Percentiles rank a stretch among this genome's conserved stretches.
phyloP scores from a whole-genome alignment of 1,284 basidiomycete species.

The Filobasidium uniguttulatum region DNA sequence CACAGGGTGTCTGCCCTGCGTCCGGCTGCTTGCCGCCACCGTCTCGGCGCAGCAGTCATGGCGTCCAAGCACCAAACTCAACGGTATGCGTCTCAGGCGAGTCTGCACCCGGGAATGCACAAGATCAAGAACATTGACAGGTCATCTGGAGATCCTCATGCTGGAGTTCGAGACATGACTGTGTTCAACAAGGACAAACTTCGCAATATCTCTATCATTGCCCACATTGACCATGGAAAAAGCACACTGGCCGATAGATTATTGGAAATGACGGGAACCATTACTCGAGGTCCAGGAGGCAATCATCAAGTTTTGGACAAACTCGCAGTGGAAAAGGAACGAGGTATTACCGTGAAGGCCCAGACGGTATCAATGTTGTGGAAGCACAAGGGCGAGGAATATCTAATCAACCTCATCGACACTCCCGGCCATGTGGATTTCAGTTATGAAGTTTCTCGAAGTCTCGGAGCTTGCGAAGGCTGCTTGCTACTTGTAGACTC shows the following conservation, averaged over 20 bases:
- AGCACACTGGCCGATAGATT: constrained; percentile 74
- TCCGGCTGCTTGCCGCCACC: too few relatives aligned
- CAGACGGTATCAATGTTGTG: constrained; percentile 88
- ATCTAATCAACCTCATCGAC: constrained; percentile 90
- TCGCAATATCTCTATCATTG: constrained; percentile 84
- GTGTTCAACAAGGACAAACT: constrained; percentile 10
- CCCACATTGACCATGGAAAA: constrained; percentile 85
- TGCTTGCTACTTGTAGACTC: constrained; percentile 84
- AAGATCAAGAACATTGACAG: constrained; percentile 1
- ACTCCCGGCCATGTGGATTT: constrained; percentile 97
- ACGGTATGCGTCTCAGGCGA: too few relatives aligned
- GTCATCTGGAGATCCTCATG: constrained; percentile 3
- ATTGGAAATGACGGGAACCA: constrained; percentile 69
- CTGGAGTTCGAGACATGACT: constrained; percentile 8
- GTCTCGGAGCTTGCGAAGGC: constrained; percentile 84
- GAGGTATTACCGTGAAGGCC: constrained; percentile 71
- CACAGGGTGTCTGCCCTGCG: too few relatives aligned
- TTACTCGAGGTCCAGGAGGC: constrained; percentile 49
- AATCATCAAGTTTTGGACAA: constrained; percentile 90
- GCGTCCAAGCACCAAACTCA: too few relatives aligned
- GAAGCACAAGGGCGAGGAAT: constrained; percentile 43
- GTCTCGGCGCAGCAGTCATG: too few relatives aligned
- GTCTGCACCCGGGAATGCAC: constrained; percentile 1
- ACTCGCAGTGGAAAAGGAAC: constrained; percentile 87
- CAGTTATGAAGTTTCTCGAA: constrained; percentile 88